Evolutionary conservation across 495 filamentous ascomycete genomes (phyloP).

Genomic region (Neurospora sp.): DNA sequence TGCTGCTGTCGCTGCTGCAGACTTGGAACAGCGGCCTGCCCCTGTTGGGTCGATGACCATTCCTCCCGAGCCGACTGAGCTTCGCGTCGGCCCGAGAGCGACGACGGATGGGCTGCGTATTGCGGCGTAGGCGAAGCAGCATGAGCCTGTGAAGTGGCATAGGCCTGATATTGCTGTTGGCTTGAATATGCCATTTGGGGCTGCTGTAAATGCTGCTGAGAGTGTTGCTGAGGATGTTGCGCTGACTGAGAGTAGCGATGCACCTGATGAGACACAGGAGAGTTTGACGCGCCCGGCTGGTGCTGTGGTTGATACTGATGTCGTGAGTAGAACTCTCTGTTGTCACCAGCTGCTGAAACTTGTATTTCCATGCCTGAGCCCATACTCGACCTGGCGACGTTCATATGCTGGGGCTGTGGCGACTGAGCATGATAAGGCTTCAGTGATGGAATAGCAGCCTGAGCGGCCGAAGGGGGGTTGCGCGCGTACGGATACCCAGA

Average conservation of each 20-base stretch:
- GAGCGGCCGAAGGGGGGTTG: slow-evolving; percentile 25
- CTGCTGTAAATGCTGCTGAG: slow-evolving; percentile 4
- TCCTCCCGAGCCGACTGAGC: slow-evolving; percentile 7
- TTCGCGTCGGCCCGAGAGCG: slow-evolving; percentile 10
- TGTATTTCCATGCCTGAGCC: slow-evolving; percentile 23
- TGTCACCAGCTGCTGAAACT: slow-evolving; percentile 8
- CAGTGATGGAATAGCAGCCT: slow-evolving; percentile 35
- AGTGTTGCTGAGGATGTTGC: slow-evolving; percentile 8
- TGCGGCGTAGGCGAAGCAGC: slow-evolving; percentile 18
- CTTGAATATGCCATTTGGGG: slow-evolving; percentile 11
- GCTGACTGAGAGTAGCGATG: slow-evolving; percentile 30
- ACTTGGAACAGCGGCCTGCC: slow-evolving; percentile 3
- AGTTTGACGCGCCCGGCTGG: slow-evolving; percentile 22
- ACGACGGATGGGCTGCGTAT: slow-evolving; percentile 16
- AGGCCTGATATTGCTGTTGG: slow-evolving; percentile 6
- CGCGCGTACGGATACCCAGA: slow-evolving; percentile 28
- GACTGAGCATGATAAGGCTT: slow-evolving; percentile 37
- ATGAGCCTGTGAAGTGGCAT: slow-evolving; percentile 12
- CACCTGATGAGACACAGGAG: slow-evolving; percentile 32
- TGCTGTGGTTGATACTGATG: slow-evolving; percentile 27
- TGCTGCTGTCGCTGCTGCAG: slow-evolving; percentile 15
- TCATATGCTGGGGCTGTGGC: slow-evolving; percentile 29
- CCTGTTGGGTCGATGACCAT: slow-evolving; percentile 10
- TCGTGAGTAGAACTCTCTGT: slow-evolving; percentile 34
- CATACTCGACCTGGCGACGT: slow-evolving; percentile 24